phyloP scores from a whole-genome alignment of 305 asterid species.

The Fraxinus angustifolia region DNA sequence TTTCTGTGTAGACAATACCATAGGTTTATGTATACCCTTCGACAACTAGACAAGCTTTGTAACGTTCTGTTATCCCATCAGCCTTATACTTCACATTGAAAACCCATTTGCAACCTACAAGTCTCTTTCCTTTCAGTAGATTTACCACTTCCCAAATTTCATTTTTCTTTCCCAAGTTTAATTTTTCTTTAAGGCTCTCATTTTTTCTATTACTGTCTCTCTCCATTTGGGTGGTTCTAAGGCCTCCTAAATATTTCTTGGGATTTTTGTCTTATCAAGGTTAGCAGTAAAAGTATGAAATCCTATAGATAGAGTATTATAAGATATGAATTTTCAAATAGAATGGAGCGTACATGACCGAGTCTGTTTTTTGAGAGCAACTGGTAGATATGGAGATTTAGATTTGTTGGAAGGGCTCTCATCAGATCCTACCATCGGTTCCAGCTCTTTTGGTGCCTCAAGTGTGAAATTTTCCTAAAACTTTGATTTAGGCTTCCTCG shows the following conservation, averaged over 20 bases:
- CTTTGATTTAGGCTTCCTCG: neutral
- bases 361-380: neutral
- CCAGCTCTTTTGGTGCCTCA: neutral
- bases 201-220: neutral
- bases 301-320: neutral
- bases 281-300: neutral
- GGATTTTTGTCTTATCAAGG: neutral
- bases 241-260: neutral
- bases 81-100: neutral
- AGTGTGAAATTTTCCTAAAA: neutral
- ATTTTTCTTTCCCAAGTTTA: no score
- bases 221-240: neutral
- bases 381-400: neutral
- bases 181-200: neutral
- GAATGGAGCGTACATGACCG: neutral
- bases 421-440: neutral
- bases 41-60: neutral
- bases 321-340: no score
- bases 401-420: neutral
- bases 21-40: neutral
- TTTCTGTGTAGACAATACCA: neutral
- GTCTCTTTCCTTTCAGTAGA: neutral
- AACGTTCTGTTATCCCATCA: neutral
- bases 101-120: neutral
- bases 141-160: neutral